Conservation (phyloP, 352 stramenopile species). For the Phytophthora macrochlamydospora region DNA sequence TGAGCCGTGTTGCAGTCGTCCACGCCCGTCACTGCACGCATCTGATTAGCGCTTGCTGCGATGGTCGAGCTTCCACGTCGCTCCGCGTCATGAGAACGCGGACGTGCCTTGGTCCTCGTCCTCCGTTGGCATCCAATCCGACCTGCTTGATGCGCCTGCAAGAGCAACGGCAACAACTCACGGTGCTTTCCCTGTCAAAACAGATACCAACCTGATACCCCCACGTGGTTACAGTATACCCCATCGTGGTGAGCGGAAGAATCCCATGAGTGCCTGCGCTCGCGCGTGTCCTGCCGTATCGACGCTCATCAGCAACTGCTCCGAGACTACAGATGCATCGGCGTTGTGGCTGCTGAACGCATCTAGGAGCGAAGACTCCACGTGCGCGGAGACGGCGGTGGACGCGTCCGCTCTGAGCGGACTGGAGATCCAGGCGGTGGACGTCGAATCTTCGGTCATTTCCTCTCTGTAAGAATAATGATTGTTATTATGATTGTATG, state of each 20-base stretch:
- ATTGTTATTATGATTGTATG: not conserved
- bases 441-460: constrained; percentile 10
- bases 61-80: constrained; percentile 17
- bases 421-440: constrained; percentile 14
- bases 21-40: constrained; percentile 15
- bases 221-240: too few relatives aligned
- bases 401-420: constrained; percentile 18
- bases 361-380: constrained; percentile 7
- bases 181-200: too few relatives aligned
- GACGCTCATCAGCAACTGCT: constrained; percentile 22
- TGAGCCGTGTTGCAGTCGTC: too few relatives aligned
- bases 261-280: constrained; percentile 1
- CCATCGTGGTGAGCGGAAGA: not conserved
- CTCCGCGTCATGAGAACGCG: constrained; percentile 11
- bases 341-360: constrained; percentile 5
- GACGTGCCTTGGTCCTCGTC: too few relatives aligned
- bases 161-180: too few relatives aligned
- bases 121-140: constrained; percentile 2
- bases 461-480: constrained; percentile 10
- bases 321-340: not conserved
- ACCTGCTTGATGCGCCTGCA: too few relatives aligned
- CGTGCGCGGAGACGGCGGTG: constrained; percentile 15
- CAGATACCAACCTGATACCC: too few relatives aligned
- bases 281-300: constrained; percentile 18
- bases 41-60: not conserved